phyloP scores from a whole-genome alignment of 2,329 filamentous ascomycete species.

The Aschersonia sp. region DNA sequence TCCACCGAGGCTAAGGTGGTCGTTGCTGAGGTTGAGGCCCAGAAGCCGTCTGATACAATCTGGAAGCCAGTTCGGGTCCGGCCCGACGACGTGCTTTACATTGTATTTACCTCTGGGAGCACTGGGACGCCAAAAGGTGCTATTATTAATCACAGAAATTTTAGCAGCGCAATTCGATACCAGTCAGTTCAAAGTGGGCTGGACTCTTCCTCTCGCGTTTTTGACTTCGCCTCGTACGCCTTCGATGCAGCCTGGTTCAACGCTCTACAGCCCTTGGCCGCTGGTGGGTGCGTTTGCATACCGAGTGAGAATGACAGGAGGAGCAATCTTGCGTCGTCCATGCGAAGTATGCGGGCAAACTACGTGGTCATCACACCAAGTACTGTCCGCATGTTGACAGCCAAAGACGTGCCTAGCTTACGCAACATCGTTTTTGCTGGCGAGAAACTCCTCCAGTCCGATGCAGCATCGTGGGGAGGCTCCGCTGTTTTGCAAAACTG shows the following conservation, averaged over 20 bases:
- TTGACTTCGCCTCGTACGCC: conserved; percentile 7
- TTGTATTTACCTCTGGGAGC: conserved; percentile 8
- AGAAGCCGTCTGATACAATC: not conserved
- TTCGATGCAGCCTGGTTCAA: conserved; percentile 6
- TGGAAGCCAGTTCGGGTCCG: not conserved
- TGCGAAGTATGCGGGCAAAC: conserved; percentile 4
- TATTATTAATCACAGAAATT: conserved; percentile 8
- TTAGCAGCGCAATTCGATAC: conserved; percentile 7
- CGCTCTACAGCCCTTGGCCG: conserved; percentile 3
- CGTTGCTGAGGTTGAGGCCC: not conserved
- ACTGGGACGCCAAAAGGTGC: conserved; percentile 12
- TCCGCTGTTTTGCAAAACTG: conserved; percentile 5
- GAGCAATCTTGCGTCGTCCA: conserved; percentile 4
- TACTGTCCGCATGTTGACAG: conserved; percentile 5
- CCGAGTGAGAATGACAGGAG: conserved; percentile 3
- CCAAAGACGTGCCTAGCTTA: conserved; percentile 2
- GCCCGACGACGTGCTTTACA: conserved; percentile 6
- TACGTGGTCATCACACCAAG: conserved; percentile 8
- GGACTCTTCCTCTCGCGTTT: conserved; percentile 2
- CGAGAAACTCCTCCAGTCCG: conserved; percentile 3
- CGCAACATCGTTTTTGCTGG: conserved; percentile 7
- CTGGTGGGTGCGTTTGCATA: conserved; percentile 5
- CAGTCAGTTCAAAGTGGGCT: conserved; percentile 3
- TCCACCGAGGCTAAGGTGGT: not conserved
- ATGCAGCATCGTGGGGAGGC: conserved; percentile 4